Conservation (phyloP, 2,329 filamentous ascomycete species). For the Epichloe amarillans region DNA sequence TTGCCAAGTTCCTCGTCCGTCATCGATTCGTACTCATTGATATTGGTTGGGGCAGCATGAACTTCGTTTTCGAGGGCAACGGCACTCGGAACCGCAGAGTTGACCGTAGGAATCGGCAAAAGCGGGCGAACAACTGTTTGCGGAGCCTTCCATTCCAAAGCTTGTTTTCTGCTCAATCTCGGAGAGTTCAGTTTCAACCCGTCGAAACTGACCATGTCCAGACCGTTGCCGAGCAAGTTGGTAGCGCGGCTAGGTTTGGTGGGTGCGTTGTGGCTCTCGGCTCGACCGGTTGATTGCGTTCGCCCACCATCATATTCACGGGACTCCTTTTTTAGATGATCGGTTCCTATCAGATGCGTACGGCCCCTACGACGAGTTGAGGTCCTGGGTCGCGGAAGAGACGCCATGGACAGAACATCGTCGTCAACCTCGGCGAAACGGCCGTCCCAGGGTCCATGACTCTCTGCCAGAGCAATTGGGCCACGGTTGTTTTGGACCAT, state of each 20-base stretch:
- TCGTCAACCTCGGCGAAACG: slow-evolving; percentile 11
- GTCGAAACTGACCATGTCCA: slow-evolving; percentile 3
- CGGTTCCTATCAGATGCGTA: slow-evolving; percentile 1
- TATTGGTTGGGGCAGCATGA: background rate
- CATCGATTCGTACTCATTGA: background rate
- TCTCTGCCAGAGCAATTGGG: slow-evolving; percentile 16
- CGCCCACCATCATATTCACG: background rate
- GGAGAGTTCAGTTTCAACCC: background rate
- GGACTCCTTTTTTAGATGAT: background rate
- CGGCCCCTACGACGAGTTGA: slow-evolving; percentile 17
- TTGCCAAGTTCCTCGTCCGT: background rate
- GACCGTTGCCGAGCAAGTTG: background rate
- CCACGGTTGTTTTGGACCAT: slow-evolving; percentile 21
- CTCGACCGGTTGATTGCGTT: background rate
- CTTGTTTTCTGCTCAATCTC: background rate
- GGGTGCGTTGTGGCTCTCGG: background rate
- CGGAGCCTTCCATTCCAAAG: background rate
- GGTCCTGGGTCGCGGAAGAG: slow-evolving; percentile 10
- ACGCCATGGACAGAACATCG: slow-evolving; percentile 12
- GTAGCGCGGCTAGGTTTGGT: background rate
- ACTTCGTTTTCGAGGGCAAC: background rate
- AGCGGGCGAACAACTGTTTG: background rate
- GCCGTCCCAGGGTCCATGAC: slow-evolving; percentile 10
- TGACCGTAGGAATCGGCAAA: background rate
- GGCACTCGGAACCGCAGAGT: background rate